Evolutionary conservation across 495 filamentous ascomycete genomes (phyloP).

Genomic region (Penicillium pancosmium): DNA sequence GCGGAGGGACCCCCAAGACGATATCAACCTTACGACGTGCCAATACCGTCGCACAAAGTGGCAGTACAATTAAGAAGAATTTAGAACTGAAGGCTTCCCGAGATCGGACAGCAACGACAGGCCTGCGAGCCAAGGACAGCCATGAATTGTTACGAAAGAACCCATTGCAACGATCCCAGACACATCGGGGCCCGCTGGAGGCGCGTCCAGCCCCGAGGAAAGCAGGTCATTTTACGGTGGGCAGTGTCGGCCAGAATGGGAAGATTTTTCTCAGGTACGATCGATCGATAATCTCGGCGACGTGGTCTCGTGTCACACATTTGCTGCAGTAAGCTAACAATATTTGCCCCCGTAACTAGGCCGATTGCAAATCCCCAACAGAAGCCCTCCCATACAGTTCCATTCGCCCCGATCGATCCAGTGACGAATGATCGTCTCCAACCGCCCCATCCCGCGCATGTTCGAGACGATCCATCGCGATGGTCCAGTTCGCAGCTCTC

Average conservation of each 20-base stretch:
- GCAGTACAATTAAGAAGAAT: slow-evolving; percentile 34
- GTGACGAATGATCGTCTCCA: slow-evolving; percentile 39
- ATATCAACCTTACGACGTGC: slow-evolving; percentile 40
- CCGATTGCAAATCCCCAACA: slow-evolving; percentile 50
- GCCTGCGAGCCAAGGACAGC: slow-evolving; percentile 49
- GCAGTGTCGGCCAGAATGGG: slow-evolving; percentile 91
- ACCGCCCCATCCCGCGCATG: slow-evolving; percentile 24
- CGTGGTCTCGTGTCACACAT: slow-evolving; percentile 23
- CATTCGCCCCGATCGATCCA: slow-evolving; percentile 35
- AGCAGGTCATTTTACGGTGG: slow-evolving; percentile 87
- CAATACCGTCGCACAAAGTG: slow-evolving; percentile 46
- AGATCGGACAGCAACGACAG: slow-evolving; percentile 35
- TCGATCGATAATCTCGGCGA: slow-evolving; percentile 20
- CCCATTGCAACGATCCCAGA: slow-evolving; percentile 42
- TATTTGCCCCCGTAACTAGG: slow-evolving; percentile 38
- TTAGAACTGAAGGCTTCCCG: slow-evolving; percentile 35
- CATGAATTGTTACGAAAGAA: slow-evolving; percentile 50
- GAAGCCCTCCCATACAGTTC: slow-evolving; percentile 35
- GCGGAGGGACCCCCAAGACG: slow-evolving; percentile 26
- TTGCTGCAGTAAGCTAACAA: slow-evolving; percentile 24
- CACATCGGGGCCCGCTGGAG: slow-evolving; percentile 34
- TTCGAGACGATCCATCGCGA: slow-evolving; percentile 36
- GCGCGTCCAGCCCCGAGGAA: slow-evolving; percentile 41
- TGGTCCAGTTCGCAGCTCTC: slow-evolving; percentile 54
- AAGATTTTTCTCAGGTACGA: slow-evolving; percentile 91